These are phyloP conservation scores for Sclerotinia trifoliorum DNA, from an alignment of 2,329 filamentous ascomycete genomes.

Conservation along the genomic window DNA sequence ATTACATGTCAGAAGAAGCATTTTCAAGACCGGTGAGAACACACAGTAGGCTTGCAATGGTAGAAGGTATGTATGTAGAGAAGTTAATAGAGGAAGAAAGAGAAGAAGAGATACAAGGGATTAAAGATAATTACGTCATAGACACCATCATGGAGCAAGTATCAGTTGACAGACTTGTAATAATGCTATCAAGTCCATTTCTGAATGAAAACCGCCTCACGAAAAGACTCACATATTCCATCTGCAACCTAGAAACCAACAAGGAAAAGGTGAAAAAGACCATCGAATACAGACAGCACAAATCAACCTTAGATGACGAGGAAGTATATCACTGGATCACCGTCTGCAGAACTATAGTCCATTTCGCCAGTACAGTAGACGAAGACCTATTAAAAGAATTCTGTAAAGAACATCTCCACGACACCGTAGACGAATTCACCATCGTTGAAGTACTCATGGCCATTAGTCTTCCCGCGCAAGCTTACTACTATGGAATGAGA, in stretches of 20 bases:
- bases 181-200: neutral
- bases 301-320: slow-evolving; percentile 9
- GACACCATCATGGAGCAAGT: neutral
- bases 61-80: too few relatives aligned
- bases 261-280: slow-evolving; percentile 14
- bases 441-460: slow-evolving; percentile 1
- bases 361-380: neutral
- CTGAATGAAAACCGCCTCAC: neutral
- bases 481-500: slow-evolving; percentile 8
- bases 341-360: neutral
- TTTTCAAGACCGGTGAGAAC: neutral
- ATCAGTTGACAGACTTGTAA: neutral
- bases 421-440: neutral
- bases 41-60: neutral
- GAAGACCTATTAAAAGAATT: neutral
- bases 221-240: neutral
- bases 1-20: neutral
- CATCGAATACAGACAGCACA: slow-evolving; percentile 20
- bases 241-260: neutral
- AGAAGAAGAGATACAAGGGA: neutral
- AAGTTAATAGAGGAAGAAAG: neutral
- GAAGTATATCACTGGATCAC: slow-evolving; percentile 17
- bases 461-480: neutral
- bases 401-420: neutral
- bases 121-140: neutral